Base-by-base conservation (phyloP, 2,329 filamentous ascomycete species). In the Shiraia sp. region DNA sequence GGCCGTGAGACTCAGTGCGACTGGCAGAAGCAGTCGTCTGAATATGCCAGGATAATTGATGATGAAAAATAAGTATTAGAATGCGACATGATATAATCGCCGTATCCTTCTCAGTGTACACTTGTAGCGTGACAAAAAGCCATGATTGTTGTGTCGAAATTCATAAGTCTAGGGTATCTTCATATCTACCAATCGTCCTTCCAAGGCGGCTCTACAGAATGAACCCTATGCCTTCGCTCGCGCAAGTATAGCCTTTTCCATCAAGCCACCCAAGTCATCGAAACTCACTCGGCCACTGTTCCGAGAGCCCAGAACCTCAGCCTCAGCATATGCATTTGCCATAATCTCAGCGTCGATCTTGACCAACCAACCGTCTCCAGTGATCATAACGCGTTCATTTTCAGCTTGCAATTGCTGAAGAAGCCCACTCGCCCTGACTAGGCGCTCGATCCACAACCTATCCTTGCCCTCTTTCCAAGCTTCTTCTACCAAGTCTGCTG, bases 361-460 rank as follows among this genome's bases (percentile, higher is more conserved):
- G 0, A 75, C 70, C 17, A 73, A 53, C 73, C 74, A 76, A 4
- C 71, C 71, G 10, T 53, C 64, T 9, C 67, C 66, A 12, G 74
- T 77, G 3, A 76, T 60, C 61, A 76, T 59, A 3, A 66, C 66
- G 39, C 70, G 49, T 8, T 51, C 38, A 17, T 48, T 58, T 10
- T 55, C 57, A 7, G 47, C 60, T 23, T 52, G 52, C 15, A 56
- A 37, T 32, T 61, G 61, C 14, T 57, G 30, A 53, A 72, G 24
- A 57, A 75, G 15, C 1, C 74, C 73, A 46, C 56, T 59, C 14
- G 70, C 72, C 41, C 65, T 68, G 8, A 76, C 52, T 34, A 77
- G 51, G 36, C 63, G 61, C 55, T 75, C 72, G 6, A 75, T 60
- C 72, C 73, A 76, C 28, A 70, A 49, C 28, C 56, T 58, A 41